Evolutionary conservation across 2,329 filamentous ascomycete genomes (phyloP), one percentile per base, ranked within the genome.

Genomic region (Alternaria gaisen): DNA sequence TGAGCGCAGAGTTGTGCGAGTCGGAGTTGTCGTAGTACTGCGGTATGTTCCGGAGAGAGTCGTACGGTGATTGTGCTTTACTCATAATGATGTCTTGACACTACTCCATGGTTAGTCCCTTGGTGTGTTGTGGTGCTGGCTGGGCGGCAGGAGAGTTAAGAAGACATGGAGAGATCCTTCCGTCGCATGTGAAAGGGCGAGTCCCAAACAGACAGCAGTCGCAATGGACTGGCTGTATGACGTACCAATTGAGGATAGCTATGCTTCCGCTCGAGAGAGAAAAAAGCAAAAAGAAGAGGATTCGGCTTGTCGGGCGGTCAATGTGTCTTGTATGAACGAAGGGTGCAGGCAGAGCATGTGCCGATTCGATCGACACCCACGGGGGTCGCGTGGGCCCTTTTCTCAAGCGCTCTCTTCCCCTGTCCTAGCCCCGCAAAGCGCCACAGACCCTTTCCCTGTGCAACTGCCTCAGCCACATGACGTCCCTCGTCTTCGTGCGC

Each of bases 1-100:
- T 86, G 63, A 91, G 84, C 54, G 94, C 94, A 20, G 94, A 96
- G 59, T 87, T 84, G 66, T 94, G 87, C 30, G 91, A 90, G 76
- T 96, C 88, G 68, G 87, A 83, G 78, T 88, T 88, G 79, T 92
- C 90, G 84, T 97, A 97, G 69, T 85, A 86, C 64, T 94, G 85
- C 56, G 92, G 87, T 60, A 98, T 91, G 81, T 86, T 83, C 64
- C 80, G 72, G 38, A 80, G 70, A 53, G 75, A 72, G 43, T 77
- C 75, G 65, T 73, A 73, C 12, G 73, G 69, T 20, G 70, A 72
- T 20, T 66, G 68, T 51, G 69, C 44, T 62, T 72, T 71, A 44
- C 67, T 72, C 70, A 73, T 73, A 52, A 42, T 69, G 66, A 51
- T 56, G 40, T 28, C 11, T 43, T 26, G 42, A 55, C 8, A 51